Base-by-base conservation (phyloP, 2,329 filamentous ascomycete species). In the Mycocentrospora acerina region DNA sequence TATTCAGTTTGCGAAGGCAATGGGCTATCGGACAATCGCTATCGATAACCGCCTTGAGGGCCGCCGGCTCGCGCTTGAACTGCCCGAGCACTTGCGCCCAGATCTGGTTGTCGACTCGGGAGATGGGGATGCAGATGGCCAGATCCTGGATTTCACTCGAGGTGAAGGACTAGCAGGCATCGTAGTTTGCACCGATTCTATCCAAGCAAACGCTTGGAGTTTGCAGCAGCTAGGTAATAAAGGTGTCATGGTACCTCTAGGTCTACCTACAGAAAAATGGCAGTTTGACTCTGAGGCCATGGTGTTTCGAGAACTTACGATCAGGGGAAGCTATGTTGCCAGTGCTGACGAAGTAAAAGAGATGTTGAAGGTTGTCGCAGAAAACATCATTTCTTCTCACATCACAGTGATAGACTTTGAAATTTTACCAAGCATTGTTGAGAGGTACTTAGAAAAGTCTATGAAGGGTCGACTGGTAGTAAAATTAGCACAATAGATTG, bases 1-100 rank as follows among this genome's bases (percentile, higher is more conserved):
- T 16, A 74, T 86, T 51, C 90, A 95, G 71, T 94, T 93, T 67
- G 50, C 56, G 9, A 57, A 56, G 40, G 55, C 57, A 10, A 44
- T 62, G 46, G 55, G 53, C 5, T 55, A 45, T 34, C 45, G 33
- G 11, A 49, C 48, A 1, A 40, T 57, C 13, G 56, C 57, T 12
- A 57, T 59, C 29, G 53, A 59, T 26, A 59, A 60, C 16, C 53
- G 53, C 12, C 28, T 26, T n/a, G 49, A 58, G 37, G 53, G 56
- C 10, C 44, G 48, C 19, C 43, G 44, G 35, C 37, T 59, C 11
- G 50, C 54, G n/a, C 31, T 40, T 10, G 44, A 55, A n/a, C 31
- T 51, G 14, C 37, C 44, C 4, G 36, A 37, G 7, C 34, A 51
- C 13, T n/a, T 55, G 22, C 49, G 42, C 24, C 53, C 51, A 28